These are phyloP conservation scores for Schizophyllum commune DNA, from an alignment of 1,284 basidiomycete species.

Conservation along the genomic window DNA sequence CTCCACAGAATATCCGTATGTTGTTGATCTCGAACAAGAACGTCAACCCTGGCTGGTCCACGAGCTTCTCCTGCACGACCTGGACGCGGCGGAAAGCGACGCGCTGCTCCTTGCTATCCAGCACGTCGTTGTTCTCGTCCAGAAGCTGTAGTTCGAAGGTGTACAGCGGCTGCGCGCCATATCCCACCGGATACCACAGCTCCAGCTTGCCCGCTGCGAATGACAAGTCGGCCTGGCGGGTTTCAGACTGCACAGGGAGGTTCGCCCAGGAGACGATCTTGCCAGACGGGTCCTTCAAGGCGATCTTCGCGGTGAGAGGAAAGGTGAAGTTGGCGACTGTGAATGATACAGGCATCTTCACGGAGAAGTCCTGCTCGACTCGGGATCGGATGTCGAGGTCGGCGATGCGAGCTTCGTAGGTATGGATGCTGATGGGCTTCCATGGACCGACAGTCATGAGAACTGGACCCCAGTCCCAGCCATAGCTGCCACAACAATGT, in stretches of 20 bases:
- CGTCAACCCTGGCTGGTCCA: constrained; percentile 68
- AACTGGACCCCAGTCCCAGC: constrained; percentile 83
- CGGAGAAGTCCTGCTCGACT: constrained; percentile 46
- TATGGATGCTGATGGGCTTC: constrained; percentile 68
- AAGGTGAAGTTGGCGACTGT: not conserved
- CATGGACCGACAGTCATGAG: constrained; percentile 76
- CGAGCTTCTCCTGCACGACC: constrained; percentile 69
- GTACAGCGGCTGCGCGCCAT: constrained; percentile 77
- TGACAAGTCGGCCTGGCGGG: constrained; percentile 37
- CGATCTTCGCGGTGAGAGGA: constrained; percentile 22
- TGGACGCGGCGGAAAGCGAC: constrained; percentile 71
- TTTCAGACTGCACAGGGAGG: constrained; percentile 30
- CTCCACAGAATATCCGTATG: constrained; percentile 81
- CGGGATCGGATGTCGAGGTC: constrained; percentile 54
- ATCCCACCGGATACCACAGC: constrained; percentile 81
- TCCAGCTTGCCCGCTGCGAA: constrained; percentile 49
- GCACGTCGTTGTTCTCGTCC: constrained; percentile 35
- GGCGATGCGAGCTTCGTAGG: constrained; percentile 54
- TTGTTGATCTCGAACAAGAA: constrained; percentile 91
- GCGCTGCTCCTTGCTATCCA: constrained; percentile 48
- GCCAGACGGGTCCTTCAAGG: constrained; percentile 42
- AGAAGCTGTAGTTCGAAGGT: constrained; percentile 44
- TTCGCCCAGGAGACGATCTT: constrained; percentile 27
- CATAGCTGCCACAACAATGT: constrained; percentile 44
- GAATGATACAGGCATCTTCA: constrained; percentile 33